Percentiles rank a stretch among this genome's conserved stretches.
phyloP scores from a whole-genome alignment of 805 yeast species.

The Metschnikowia gruessii region DNA sequence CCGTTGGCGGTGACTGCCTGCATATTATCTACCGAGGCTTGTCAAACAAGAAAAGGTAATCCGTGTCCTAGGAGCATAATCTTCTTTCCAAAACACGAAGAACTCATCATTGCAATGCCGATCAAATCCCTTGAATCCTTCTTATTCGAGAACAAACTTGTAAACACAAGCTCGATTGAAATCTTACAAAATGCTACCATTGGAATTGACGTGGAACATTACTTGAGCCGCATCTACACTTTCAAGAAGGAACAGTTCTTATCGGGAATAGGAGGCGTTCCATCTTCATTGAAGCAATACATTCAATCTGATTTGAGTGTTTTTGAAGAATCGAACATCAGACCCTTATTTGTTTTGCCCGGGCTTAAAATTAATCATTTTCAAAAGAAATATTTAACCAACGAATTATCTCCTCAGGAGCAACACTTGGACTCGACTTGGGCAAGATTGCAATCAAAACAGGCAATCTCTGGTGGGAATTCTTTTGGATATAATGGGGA shows the following conservation, averaged over 20 bases:
- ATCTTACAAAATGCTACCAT: conserved; percentile 62
- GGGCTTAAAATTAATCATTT: conserved; percentile 53
- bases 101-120: conserved; percentile 30
- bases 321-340: conserved; percentile 59
- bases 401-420: conserved; percentile 37
- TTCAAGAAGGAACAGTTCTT: conserved; percentile 64
- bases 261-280: conserved; percentile 81
- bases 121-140: conserved; percentile 61
- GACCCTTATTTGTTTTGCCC: conserved; percentile 76
- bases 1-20: not conserved
- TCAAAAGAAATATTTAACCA: conserved; percentile 33
- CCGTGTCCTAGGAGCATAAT: not conserved
- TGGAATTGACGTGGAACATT: conserved; percentile 85
- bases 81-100: not conserved
- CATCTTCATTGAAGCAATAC: conserved; percentile 54
- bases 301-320: conserved; percentile 61
- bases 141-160: conserved; percentile 64
- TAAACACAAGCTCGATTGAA: conserved; percentile 59
- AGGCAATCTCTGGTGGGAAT: conserved; percentile 17
- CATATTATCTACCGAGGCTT: not conserved
- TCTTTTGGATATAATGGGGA: conserved; percentile 31
- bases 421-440: conserved; percentile 42
- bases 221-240: conserved; percentile 59
- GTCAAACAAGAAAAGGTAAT: not conserved
- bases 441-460: conserved; percentile 33